These are phyloP conservation scores for Penicillium samsonianum DNA, from an alignment of 495 filamentous ascomycete genomes.

Conservation along the genomic window DNA sequence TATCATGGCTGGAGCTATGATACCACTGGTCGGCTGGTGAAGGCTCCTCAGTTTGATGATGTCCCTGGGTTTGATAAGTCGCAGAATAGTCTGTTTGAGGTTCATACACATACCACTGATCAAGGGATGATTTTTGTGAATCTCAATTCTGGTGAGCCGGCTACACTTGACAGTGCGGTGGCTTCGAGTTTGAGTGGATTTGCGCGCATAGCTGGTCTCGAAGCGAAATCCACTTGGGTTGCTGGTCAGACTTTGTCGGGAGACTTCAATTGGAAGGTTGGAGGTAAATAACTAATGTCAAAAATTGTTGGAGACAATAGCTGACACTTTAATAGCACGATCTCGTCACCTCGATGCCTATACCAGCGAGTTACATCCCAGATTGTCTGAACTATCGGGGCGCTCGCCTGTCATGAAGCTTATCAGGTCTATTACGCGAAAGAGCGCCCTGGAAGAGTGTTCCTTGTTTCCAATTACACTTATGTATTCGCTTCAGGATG, in stretches of 20 bases:
- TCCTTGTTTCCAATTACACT: slow-evolving; percentile 20
- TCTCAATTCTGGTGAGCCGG: slow-evolving; percentile 33
- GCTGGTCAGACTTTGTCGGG: slow-evolving; percentile 40
- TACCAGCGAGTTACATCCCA: slow-evolving; percentile 9
- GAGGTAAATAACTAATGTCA: slow-evolving; percentile 19
- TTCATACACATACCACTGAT: slow-evolving; percentile 35
- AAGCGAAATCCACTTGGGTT: slow-evolving; percentile 28
- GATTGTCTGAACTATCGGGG: background rate
- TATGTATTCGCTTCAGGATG: slow-evolving; percentile 21
- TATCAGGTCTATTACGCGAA: slow-evolving; percentile 3
- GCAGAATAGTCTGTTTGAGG: slow-evolving; percentile 52
- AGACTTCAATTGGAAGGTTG: slow-evolving; percentile 50
- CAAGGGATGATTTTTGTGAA: slow-evolving; percentile 47
- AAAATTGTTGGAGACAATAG: background rate
- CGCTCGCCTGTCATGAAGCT: slow-evolving; percentile 13
- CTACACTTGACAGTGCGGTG: slow-evolving; percentile 13
- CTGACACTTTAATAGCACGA: slow-evolving; percentile 7
- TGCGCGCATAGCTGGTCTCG: slow-evolving; percentile 11
- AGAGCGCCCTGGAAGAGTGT: slow-evolving; percentile 1
- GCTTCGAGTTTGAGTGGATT: slow-evolving; percentile 16
- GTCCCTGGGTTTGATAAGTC: slow-evolving; percentile 56
- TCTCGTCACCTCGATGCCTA: slow-evolving; percentile 3
- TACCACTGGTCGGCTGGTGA: slow-evolving; percentile 54
- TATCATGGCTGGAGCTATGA: slow-evolving; percentile 68
- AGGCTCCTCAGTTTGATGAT: slow-evolving; percentile 59